Conservation (phyloP, 352 stramenopile genomes). For the Phytophthora europaea region DNA sequence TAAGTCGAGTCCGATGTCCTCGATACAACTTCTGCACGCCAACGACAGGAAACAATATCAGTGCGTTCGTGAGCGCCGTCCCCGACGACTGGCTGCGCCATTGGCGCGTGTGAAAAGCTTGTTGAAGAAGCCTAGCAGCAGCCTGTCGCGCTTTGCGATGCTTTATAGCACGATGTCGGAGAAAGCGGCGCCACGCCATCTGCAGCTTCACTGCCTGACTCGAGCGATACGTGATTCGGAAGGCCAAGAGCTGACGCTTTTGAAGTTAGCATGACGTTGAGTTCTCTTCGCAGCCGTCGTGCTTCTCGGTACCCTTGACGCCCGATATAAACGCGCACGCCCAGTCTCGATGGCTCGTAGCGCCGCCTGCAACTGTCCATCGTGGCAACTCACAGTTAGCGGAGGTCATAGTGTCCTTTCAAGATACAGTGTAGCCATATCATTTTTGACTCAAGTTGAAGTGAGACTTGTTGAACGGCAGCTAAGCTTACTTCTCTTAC, state of each 20-base stretch:
- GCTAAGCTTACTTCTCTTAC: no score
- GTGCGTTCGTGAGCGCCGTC: constrained; percentile 43
- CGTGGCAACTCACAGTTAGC: background rate
- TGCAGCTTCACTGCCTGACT: constrained; percentile 64
- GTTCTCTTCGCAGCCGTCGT: constrained; percentile 36
- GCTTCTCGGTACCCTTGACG: constrained; percentile 42
- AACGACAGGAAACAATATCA: constrained; percentile 47
- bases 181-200: constrained; percentile 53
- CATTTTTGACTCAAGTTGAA: background rate
- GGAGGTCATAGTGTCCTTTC: background rate
- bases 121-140: constrained; percentile 48
- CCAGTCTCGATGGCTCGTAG: constrained; percentile 69
- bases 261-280: constrained; percentile 33
- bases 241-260: constrained; percentile 40
- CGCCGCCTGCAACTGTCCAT: constrained; percentile 54
- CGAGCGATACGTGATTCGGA: constrained; percentile 53
- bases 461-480: no score
- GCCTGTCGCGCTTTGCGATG: constrained; percentile 38
- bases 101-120: constrained; percentile 41
- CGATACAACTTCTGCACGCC: constrained; percentile 52
- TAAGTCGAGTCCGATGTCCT: constrained; percentile 35
- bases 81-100: constrained; percentile 53
- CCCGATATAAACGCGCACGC: constrained; percentile 52
- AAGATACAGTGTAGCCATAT: background rate
- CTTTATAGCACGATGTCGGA: constrained; percentile 28